Conservation (phyloP, 1,139 yeast genomes). For the Saccharomyces hybrid region DNA sequence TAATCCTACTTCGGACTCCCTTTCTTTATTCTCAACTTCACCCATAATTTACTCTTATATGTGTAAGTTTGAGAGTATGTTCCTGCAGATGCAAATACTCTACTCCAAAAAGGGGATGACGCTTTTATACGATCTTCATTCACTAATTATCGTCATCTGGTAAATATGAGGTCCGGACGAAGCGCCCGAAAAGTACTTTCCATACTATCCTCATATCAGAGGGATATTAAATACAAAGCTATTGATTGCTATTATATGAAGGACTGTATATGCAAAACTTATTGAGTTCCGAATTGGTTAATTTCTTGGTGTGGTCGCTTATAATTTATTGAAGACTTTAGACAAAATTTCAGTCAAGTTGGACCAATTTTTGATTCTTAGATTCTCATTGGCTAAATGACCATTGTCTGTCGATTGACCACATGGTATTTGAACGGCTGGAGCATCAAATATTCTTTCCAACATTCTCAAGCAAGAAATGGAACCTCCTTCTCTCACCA, state of each 20-base stretch:
- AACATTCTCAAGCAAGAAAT: constrained; percentile 83
- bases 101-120: neutral
- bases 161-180: neutral
- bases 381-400: constrained; percentile 79
- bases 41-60: neutral
- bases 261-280: neutral
- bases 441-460: constrained; percentile 75
- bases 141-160: neutral
- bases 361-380: constrained; percentile 69
- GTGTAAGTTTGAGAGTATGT: neutral
- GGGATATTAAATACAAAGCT: neutral
- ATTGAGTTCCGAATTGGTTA: too few relatives aligned
- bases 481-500: constrained; percentile 93
- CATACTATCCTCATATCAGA: neutral
- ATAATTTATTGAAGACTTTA: constrained; percentile 42
- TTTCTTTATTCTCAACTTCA: neutral
- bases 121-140: neutral
- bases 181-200: neutral
- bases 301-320: neutral
- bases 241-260: neutral
- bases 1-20: constrained; percentile 7
- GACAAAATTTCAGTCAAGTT: constrained; percentile 62
- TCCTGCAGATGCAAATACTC: neutral
- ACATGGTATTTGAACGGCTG: constrained; percentile 93
- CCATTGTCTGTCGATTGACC: constrained; percentile 96